These are phyloP conservation scores for Ogataea sp. DNA, from an alignment of 805 yeast species.

Conservation along the genomic window DNA sequence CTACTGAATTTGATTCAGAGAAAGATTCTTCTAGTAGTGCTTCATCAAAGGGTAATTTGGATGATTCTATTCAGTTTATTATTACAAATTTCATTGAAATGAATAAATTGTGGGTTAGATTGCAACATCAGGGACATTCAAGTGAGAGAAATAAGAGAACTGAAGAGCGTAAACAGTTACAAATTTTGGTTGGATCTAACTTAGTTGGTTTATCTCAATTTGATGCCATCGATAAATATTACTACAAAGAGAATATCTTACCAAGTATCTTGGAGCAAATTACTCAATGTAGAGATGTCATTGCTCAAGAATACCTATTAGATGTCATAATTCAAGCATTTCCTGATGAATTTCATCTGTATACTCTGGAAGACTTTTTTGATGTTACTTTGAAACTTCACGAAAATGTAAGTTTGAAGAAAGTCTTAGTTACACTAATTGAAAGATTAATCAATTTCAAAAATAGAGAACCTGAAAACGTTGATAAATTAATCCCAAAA, in stretches of 20 bases:
- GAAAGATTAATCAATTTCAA: constrained; percentile 58
- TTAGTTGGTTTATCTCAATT: constrained; percentile 83
- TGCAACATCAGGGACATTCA: constrained; percentile 93
- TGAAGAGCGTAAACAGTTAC: constrained; percentile 79
- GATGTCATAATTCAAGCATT: constrained; percentile 92
- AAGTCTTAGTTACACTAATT: constrained; percentile 61
- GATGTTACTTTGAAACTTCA: constrained; percentile 57
- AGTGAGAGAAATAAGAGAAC: constrained; percentile 68
- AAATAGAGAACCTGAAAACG: constrained; percentile 26
- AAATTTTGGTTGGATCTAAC: constrained; percentile 88
- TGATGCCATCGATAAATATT: constrained; percentile 56
- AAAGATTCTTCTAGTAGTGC: constrained; percentile 18
- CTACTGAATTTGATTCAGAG: constrained; percentile 21
- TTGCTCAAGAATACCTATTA: constrained; percentile 86
- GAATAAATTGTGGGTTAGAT: constrained; percentile 96
- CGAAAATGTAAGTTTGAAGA: constrained; percentile 62
- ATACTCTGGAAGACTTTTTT: constrained; percentile 60
- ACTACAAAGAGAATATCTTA: constrained; percentile 45
- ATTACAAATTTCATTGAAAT: constrained; percentile 88
- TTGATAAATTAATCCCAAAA: constrained; percentile 2
- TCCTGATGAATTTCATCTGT: constrained; percentile 85
- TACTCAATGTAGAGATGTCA: constrained; percentile 81
- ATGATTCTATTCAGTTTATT: constrained; percentile 70
- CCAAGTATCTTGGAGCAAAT: constrained; percentile 85
- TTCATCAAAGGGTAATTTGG: constrained; percentile 29